Evolutionary conservation across 2,329 filamentous ascomycete species (phyloP), one percentile per base, ranked within the genome.

Genomic region (Alternaria angustiovoidea): DNA sequence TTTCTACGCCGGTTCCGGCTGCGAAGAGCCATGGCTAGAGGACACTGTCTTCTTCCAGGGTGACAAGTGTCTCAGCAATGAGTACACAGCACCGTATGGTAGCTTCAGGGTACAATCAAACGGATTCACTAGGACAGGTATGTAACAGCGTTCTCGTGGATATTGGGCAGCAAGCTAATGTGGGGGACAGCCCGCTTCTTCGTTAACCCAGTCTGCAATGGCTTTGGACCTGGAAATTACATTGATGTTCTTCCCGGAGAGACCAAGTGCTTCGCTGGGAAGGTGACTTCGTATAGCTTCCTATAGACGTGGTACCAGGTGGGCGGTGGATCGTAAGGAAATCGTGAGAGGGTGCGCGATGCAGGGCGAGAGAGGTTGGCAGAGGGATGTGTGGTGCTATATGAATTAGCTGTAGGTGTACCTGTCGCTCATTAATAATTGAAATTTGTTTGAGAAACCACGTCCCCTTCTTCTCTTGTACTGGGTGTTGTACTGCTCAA

Each of bases 21-120:
- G 55, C 49, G 41, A 59, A 36, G 41, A 53, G 20, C 49, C 47
- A 16, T 59, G 54, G 55, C 48, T 54, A 16, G 49, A 54, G 30
- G 55, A 60, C 52, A 56, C 30, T 14, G 52, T 60, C 30, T 56
- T 60, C 52, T 38, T 26, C 20, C 52, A 60, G n/a, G n/a, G 22
- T 30, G 26, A 39, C 38, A 38, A 16, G 43, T 57, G 54, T 24
- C 26, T 12, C 32, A n/a, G 24, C 5, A 51, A 51, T 14, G 9
- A 20, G n/a, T 57, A 49, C 38, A 57, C 28, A 7, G n/a, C 4
- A 9, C 44, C 54, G 26, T 57, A 57, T 2, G 54, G 46, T 3
- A 57, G 54, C 34, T 57, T 57, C 24, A 41, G 16, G 22, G 46
- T 57, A 4, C 16, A 39, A 3, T 12, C 22, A 24, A 57, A 57